phyloP scores from a whole-genome alignment of 352 stramenopile species.

The Pythium utonaiense region DNA sequence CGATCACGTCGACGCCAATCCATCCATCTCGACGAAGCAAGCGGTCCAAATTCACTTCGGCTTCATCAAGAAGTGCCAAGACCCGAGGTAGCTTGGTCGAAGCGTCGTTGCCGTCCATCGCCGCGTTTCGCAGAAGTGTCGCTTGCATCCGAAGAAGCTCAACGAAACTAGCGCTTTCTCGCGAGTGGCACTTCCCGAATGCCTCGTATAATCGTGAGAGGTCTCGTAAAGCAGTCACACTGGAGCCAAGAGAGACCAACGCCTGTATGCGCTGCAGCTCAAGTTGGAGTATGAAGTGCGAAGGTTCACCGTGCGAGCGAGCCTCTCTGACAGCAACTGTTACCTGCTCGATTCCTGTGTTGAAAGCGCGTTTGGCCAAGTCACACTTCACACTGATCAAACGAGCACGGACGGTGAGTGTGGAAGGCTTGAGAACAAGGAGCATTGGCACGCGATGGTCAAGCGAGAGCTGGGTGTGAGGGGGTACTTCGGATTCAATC shows the following conservation, averaged over 20 bases:
- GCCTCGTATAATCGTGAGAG: slow-evolving; percentile 28
- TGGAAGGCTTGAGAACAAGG: slow-evolving; percentile 15
- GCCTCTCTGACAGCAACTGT: slow-evolving; percentile 37
- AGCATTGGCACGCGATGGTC: slow-evolving; percentile 16
- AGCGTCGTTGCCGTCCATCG: neutral
- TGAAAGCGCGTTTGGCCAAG: slow-evolving; percentile 31
- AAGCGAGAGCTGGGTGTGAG: slow-evolving; percentile 12
- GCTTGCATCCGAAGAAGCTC: slow-evolving; percentile 35
- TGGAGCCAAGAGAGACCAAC: slow-evolving; percentile 35
- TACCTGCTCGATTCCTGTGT: slow-evolving; percentile 25
- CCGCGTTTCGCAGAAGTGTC: slow-evolving; percentile 21
- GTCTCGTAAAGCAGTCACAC: slow-evolving; percentile 22
- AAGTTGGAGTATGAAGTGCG: slow-evolving; percentile 38
- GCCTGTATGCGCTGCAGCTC: slow-evolving; percentile 39
- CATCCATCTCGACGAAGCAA: slow-evolving; percentile 56
- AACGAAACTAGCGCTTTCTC: slow-evolving; percentile 33
- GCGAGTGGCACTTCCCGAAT: slow-evolving; percentile 16
- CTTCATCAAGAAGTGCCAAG: slow-evolving; percentile 24
- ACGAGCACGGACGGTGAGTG: slow-evolving; percentile 11
- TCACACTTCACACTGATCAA: slow-evolving; percentile 26
- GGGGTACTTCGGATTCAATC: neutral
- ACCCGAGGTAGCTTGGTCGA: neutral
- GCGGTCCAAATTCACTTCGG: slow-evolving; percentile 37
- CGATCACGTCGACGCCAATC: slow-evolving; percentile 36
- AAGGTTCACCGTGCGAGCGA: slow-evolving; percentile 30